Base-by-base conservation (phyloP, 2,329 filamentous ascomycete genomes). In the Diaporthe helianthi region DNA sequence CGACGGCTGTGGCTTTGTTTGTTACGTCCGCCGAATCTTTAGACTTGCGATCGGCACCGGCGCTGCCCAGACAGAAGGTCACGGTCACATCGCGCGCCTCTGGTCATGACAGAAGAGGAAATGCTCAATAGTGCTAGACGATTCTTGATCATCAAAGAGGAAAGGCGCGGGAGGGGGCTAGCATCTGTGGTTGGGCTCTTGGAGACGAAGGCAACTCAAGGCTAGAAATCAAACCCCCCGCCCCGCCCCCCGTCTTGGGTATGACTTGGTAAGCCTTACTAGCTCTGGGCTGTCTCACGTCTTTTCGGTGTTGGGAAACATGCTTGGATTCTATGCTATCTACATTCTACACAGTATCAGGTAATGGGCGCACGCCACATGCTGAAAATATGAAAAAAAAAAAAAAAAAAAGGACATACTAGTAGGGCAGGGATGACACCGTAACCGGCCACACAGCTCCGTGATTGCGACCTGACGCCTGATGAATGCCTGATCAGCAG, bases 21-120 rank as follows among this genome's bases (percentile, higher is more conserved):
- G 58, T 63, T 13, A 61, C 29, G 58, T 19, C 44, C 44, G n/a
- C 44, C 58, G 44, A 49, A 24, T 49, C 58, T 41, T 63, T 63
- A 63, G 58, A 63, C n/a, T 63, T 49, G 58, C 58, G 58, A 49
- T 63, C 29, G 58, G 58, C 58, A 31, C 58, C 9, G 19, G 58
- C n/a, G 44, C 58, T 33, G 58, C 44, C 44, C 58, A 63, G 58
- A 49, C 58, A 63, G 58, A 49, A 29, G 58, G 41, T 36, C 58
- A 63, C 58, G 58, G 58, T 63, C 58, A 63, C 58, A 63, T 63
- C 58, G 58, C 44, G 58, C 58, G 44, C 7, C 19, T 15, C 38
- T 49, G 41, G 26, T 49, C 58, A 44, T 19, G 58, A 63, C 58
- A 29, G 58, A 63, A 49, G 29, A 36, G 58, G 58, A 47, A 63